Conservation (phyloP, 371 early-diverging fungal genomes). For the Ecytonucleospora hepatopenaei region DNA sequence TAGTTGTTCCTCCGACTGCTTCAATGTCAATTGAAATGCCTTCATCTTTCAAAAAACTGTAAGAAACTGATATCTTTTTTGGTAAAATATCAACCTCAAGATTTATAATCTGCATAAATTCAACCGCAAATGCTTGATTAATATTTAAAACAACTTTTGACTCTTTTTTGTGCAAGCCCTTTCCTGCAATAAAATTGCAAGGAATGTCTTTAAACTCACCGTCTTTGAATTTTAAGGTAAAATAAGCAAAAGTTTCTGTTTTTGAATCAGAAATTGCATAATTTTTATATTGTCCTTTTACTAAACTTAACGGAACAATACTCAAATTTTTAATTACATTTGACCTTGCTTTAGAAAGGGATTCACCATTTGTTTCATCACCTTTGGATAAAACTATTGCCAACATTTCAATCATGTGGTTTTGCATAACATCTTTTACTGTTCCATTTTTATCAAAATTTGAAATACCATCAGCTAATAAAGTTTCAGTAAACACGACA, state of each 20-base stretch:
- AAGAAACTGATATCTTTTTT: constrained; percentile 15
- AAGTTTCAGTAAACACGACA: constrained; percentile 87
- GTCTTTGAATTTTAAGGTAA: constrained; percentile 9
- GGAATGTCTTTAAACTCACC: constrained; percentile 39
- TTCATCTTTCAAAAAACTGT: constrained; percentile 21
- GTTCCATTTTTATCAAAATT: constrained; percentile 98
- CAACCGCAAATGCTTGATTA: constrained; percentile 1
- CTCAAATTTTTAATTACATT: constrained; percentile 11
- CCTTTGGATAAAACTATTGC: constrained; percentile 70
- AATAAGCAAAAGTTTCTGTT: constrained; percentile 46
- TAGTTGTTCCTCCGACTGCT: not conserved
- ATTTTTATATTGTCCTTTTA: constrained; percentile 50
- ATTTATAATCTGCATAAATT: not conserved
- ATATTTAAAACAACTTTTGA: constrained; percentile 35
- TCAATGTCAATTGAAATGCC: constrained; percentile 18
- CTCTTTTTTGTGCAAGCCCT: constrained; percentile 48
- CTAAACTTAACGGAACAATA: constrained; percentile 5
- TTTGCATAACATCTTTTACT: constrained; percentile 95
- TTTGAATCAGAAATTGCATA: constrained; percentile 39
- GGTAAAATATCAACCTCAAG: not conserved
- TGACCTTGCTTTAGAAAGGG: constrained; percentile 5
- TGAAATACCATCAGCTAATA: constrained; percentile 90
- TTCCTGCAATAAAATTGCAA: constrained; percentile 45
- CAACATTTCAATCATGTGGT: constrained; percentile 78
- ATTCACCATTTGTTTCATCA: not conserved